Base-by-base conservation (phyloP, 768 basidiomycete genomes). In the Auricularia heimuer region DNA sequence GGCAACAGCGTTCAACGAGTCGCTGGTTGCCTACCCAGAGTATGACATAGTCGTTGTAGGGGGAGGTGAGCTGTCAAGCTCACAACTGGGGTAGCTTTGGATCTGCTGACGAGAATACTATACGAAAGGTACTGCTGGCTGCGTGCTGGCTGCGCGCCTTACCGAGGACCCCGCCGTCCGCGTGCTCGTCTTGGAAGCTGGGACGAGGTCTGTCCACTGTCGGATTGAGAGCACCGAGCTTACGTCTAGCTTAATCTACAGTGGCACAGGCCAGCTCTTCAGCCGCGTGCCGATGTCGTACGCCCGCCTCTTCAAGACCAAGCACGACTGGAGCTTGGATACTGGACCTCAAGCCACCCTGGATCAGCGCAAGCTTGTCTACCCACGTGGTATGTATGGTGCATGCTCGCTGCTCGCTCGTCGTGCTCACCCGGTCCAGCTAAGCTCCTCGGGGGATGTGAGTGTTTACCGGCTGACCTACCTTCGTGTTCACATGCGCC, bases 171-270 rank as follows among this genome's bases (percentile, higher is more conserved):
- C 83, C 0, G 74, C 73, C 1, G 69, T 85, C 16, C 77, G 79
- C 3, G 83, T 88, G 21, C 75, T 87, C 18, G 70, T 88, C 1
- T 71, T 88, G 1, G 86, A 88, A 69, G 80, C 85, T 29, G 86
- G 86, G 2, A 75, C 75, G 64, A 89, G 87, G 88, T 86, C 7
- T 4, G 29, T 14, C 4, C 24, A 6, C 4, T 11, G 29, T 18
- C 56, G 7, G 6, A 24, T 60, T 60, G 11, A 29, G 11, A 18
- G 7, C 56, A n/a, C 24, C 24, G 4, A 60, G 7, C n/a, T n/a
- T 7, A 12, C 54, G 10, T 60, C 7, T 29, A 14, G 8, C 10
- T 29, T 18, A 14, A 35, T 29, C 14, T 18, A 29, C 29, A 60
- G 56, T 35, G 56, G 56, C 56, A 29, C 33, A 21, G 63, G 14